Conservation (phyloP, 1,284 basidiomycete genomes). For the Leccinum holopus region DNA sequence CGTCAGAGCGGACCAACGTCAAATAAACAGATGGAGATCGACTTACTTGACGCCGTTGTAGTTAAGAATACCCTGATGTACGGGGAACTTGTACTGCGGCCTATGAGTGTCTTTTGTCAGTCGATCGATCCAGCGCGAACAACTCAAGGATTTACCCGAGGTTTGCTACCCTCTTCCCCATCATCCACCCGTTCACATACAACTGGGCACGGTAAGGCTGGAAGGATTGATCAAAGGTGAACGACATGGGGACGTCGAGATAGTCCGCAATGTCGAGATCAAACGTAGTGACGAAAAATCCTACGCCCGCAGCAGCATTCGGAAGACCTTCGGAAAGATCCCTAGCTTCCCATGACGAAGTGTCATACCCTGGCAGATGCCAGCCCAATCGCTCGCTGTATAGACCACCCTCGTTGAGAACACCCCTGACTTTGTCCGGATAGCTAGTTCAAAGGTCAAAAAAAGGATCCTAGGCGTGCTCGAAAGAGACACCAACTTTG, state of each 20-base stretch:
- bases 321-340: conserved; percentile 59
- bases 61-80: conserved; percentile 73
- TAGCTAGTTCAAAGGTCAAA: conserved; percentile 37
- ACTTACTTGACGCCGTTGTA: conserved; percentile 69
- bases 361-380: conserved; percentile 77
- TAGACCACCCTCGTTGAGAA: conserved; percentile 80
- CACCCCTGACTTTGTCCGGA: conserved; percentile 65
- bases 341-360: conserved; percentile 56
- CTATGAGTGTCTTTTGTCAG: conserved; percentile 34
- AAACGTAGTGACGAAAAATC: conserved; percentile 78
- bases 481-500: conserved; percentile 43
- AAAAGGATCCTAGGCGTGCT: background rate
- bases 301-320: conserved; percentile 57
- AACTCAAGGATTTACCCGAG: conserved; percentile 48
- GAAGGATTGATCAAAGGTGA: conserved; percentile 59
- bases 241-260: conserved; percentile 64
- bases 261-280: conserved; percentile 56
- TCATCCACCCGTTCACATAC: conserved; percentile 86
- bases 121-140: background rate
- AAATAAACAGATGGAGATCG: background rate
- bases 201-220: conserved; percentile 70
- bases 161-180: conserved; percentile 73
- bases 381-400: conserved; percentile 77
- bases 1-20: conserved; percentile 1
- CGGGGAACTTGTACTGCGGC: conserved; percentile 75